These are phyloP conservation scores for Leishmania tropica DNA, from an alignment of 208 protist species.

Conservation along the genomic window DNA sequence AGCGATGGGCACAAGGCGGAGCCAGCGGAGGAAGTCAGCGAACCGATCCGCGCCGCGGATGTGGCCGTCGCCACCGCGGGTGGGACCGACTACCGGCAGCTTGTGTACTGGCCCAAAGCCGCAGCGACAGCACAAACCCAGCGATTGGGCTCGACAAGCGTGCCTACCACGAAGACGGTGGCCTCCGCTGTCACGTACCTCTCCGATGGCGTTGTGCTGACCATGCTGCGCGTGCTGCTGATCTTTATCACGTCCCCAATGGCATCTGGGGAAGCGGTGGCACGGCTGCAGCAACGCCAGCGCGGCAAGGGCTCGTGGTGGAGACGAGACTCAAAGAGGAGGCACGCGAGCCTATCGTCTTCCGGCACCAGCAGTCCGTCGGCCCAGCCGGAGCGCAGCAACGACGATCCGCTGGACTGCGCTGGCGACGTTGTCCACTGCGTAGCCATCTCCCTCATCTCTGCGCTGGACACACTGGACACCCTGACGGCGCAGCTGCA, in stretches of 20 bases:
- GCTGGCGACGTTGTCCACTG: slow-evolving; percentile 3
- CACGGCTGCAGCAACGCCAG: slow-evolving; percentile 1
- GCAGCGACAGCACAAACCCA: background rate
- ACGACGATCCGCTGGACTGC: background rate
- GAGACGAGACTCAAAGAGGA: background rate
- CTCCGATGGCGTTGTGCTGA: slow-evolving; percentile 3
- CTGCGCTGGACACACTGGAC: background rate
- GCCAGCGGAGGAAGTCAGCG: background rate
- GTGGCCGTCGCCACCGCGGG: background rate
- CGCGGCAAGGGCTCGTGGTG: background rate
- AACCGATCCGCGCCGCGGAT: background rate
- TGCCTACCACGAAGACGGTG: background rate
- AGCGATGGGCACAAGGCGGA: background rate
- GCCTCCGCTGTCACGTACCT: slow-evolving; percentile 1
- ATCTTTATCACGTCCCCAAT: slow-evolving; percentile 18
- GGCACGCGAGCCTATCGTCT: background rate
- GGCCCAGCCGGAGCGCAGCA: background rate
- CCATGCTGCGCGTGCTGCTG: slow-evolving; percentile 19
- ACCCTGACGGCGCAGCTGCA: slow-evolving; percentile 3
- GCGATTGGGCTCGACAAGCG: background rate
- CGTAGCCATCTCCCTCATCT: background rate
- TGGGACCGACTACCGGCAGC: background rate
- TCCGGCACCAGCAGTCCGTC: background rate
- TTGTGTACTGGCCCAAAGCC: background rate
- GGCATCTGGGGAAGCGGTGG: slow-evolving; percentile 17